Base-by-base conservation (phyloP, 208 protist genomes). In the Herpetomonas samuelpessoai region DNA sequence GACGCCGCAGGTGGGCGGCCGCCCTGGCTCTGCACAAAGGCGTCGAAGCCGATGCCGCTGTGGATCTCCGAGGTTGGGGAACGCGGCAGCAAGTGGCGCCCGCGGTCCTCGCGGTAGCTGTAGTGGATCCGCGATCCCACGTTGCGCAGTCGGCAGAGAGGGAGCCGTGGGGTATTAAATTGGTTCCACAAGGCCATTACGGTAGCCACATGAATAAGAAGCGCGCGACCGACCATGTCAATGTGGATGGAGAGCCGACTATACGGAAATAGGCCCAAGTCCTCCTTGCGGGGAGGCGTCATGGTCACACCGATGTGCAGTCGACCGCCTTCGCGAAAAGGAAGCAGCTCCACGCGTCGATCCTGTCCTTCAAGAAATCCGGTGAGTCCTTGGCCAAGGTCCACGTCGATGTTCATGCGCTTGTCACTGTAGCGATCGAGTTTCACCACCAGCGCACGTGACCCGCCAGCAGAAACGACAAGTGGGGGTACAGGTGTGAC, bases 401-500 rank as follows among this genome's bases (percentile, higher is more conserved):
- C 28, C 19, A 89, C 62, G 4, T 62, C 48, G 2, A 76, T 62
- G 44, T 76, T 58, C 65, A 89, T 81, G 24, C 71, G 68, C 68
- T 80, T 89, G 67, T 89, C 82, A 41, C 63, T 4, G 51, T 72
- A 89, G 22, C 79, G 71, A 44, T 76, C 25, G 4, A 89, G 28
- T 10, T 49, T 59, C 0, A 80, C 59, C 10, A 68, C 48, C 21
- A 88, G 19, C 64, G 63, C 1, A 64, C 65, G 38, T 68, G 31
- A 18, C 71, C 69, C 1, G 45, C 38, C 12, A 19, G 44, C 44
- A 22, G 16, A 48, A 10, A 48, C 18, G 44, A 48, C 44, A 22
- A 48, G 9, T 7, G 44, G 4, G 9, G 44, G 44, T 10, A 48
- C 44, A 24, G 44, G 44, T 3, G 19, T 19, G 10, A 48, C 44